Percentiles rank a stretch among this genome's conserved stretches.
These are phyloP conservation scores for Xylaria sp. DNA, from an alignment of 2,329 filamentous ascomycete genomes.

Conservation along the genomic window DNA sequence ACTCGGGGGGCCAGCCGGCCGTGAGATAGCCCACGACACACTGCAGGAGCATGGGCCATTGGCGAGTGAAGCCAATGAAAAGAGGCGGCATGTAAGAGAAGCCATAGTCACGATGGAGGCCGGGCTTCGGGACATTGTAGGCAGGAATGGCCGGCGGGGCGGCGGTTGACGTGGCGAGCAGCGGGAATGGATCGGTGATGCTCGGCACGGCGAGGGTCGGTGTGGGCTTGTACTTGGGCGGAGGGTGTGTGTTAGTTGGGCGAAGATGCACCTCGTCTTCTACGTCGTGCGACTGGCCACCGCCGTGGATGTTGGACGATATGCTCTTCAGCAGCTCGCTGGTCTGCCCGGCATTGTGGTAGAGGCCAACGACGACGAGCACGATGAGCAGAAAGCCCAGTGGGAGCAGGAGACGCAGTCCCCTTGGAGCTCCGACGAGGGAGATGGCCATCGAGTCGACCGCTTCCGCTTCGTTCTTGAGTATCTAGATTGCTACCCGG, in stretches of 20 bases:
- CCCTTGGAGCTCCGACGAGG: slow-evolving; percentile 35
- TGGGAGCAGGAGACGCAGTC: slow-evolving; percentile 44
- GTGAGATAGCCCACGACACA: slow-evolving; percentile 60
- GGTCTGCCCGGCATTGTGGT: slow-evolving; percentile 35
- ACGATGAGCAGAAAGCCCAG: slow-evolving; percentile 39
- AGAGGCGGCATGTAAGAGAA: slow-evolving; percentile 54
- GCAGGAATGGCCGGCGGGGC: slow-evolving; percentile 49
- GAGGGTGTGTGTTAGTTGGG: slow-evolving; percentile 43
- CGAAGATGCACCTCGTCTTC: slow-evolving; percentile 33
- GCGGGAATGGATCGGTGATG: slow-evolving; percentile 45
- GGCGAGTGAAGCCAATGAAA: slow-evolving; percentile 62
- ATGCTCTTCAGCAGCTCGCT: slow-evolving; percentile 41
- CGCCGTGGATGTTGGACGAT: slow-evolving; percentile 39
- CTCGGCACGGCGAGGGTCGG: slow-evolving; percentile 39
- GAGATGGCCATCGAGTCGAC: slow-evolving; percentile 31
- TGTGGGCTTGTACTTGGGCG: slow-evolving; percentile 47
- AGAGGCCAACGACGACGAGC: slow-evolving; percentile 39
- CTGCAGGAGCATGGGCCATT: slow-evolving; percentile 60
- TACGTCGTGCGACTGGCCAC: slow-evolving; percentile 22
- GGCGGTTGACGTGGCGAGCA: slow-evolving; percentile 41
- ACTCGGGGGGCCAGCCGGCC: slow-evolving; percentile 59
- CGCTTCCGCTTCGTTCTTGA: background rate
- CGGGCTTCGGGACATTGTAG: slow-evolving; percentile 52
- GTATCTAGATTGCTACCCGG: background rate
- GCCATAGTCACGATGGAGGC: slow-evolving; percentile 50